Evolutionary conservation across 495 filamentous ascomycete species (phyloP).

Genomic region (Schizothecium vesticola): DNA sequence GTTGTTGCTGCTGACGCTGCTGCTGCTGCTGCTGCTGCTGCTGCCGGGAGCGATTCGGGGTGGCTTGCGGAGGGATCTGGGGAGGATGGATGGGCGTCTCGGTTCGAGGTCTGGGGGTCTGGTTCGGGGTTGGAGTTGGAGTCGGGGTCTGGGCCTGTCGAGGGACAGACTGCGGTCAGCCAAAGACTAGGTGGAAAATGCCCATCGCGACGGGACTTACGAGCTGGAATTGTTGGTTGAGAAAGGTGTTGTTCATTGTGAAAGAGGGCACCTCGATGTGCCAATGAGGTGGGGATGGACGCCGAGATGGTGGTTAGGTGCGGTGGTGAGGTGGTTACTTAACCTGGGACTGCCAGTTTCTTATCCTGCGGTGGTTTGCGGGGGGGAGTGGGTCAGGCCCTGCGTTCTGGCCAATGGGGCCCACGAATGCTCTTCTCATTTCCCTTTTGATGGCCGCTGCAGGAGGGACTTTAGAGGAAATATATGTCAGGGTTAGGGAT

Average conservation of each 20-base stretch:
- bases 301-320: neutral
- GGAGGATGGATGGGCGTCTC: slow-evolving; percentile 22
- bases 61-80: slow-evolving; percentile 5
- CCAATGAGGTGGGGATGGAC: neutral
- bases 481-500: too few species aligned
- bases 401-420: neutral
- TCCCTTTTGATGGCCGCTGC: neutral
- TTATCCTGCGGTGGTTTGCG: neutral
- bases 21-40: slow-evolving; percentile 14
- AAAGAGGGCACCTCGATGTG: neutral
- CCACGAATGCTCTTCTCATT: neutral
- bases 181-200: neutral
- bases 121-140: neutral
- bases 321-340: neutral
- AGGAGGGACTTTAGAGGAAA: neutral
- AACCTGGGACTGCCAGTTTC: neutral
- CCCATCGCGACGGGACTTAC: neutral
- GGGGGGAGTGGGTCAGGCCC: neutral
- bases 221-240: slow-evolving; percentile 1
- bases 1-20: neutral
- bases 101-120: neutral
- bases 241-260: neutral
- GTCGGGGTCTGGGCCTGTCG: neutral
- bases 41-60: slow-evolving; percentile 4
- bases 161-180: neutral